A percentile compares a stretch with the other conserved stretches of the same genome.
These are phyloP conservation scores for Penicillium sp. DNA, from an alignment of 2,329 filamentous ascomycete species.

Conservation along the genomic window DNA sequence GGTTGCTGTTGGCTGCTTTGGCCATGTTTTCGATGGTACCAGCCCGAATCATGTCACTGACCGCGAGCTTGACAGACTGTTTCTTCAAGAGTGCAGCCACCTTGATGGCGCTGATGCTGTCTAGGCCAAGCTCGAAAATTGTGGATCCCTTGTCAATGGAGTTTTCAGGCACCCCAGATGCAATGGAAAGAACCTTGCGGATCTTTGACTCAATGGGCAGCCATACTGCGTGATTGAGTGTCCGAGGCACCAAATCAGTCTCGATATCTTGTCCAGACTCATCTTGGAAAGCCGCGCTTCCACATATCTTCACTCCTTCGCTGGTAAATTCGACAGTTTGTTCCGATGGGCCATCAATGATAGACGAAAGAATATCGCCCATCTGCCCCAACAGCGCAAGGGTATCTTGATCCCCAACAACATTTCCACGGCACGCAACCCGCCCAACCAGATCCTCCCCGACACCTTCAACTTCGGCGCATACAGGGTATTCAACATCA, in stretches of 20 bases:
- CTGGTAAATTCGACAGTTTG: constrained; percentile 57
- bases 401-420: constrained; percentile 51
- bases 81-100: constrained; percentile 68
- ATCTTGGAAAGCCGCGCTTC: constrained; percentile 43
- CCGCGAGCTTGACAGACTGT: constrained; percentile 60
- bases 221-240: constrained; percentile 22
- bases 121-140: constrained; percentile 81
- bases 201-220: constrained; percentile 43
- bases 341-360: constrained; percentile 53
- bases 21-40: constrained; percentile 67
- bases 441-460: constrained; percentile 64
- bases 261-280: constrained; percentile 2
- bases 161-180: constrained; percentile 61
- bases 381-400: constrained; percentile 58
- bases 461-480: constrained; percentile 72
- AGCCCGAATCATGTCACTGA: constrained; percentile 69
- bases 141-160: constrained; percentile 63
- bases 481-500: constrained; percentile 77
- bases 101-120: constrained; percentile 91
- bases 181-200: constrained; percentile 48
- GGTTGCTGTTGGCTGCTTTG: constrained; percentile 21
- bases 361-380: constrained; percentile 57
- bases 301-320: constrained; percentile 62
- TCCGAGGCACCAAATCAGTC: neutral
- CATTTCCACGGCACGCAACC: constrained; percentile 64